A percentile compares a stretch with the other conserved stretches of the same genome.
Conservation (phyloP, 768 basidiomycete species). For the Phylloporus sp. region DNA sequence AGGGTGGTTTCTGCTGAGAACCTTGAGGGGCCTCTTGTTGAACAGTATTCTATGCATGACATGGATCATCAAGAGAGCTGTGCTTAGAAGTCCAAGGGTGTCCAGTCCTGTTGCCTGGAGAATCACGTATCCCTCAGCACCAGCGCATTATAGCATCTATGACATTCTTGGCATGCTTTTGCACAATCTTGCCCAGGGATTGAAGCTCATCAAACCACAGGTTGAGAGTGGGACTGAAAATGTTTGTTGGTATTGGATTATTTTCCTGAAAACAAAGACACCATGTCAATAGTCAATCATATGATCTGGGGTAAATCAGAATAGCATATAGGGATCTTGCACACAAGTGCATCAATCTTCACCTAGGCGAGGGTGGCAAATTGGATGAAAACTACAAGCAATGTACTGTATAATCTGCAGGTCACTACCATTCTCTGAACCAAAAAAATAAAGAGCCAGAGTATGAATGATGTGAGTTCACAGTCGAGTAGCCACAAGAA, state of each 20-base stretch:
- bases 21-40: constrained; percentile 24
- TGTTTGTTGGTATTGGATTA: constrained; percentile 63
- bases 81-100: constrained; percentile 47
- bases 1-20: constrained; percentile 37
- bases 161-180: constrained; percentile 78
- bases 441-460: constrained; percentile 70
- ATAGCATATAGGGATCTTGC: constrained; percentile 59
- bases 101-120: constrained; percentile 35
- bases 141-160: constrained; percentile 85
- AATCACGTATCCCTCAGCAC: constrained; percentile 74
- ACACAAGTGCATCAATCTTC: constrained; percentile 75
- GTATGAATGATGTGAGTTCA: constrained; percentile 76
- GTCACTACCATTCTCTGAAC: constrained; percentile 71
- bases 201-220: constrained; percentile 78
- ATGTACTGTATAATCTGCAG: constrained; percentile 81
- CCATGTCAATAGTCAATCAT: constrained; percentile 1
- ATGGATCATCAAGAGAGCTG: constrained; percentile 79
- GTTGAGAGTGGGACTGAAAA: constrained; percentile 72
- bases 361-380: constrained; percentile 77
- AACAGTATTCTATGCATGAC: constrained; percentile 76
- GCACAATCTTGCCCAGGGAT: constrained; percentile 81
- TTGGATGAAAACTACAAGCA: constrained; percentile 84
- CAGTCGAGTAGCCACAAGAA: constrained; percentile 53
- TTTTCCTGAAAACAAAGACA: constrained; percentile 48
- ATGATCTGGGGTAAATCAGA: background rate